phyloP scores from a whole-genome alignment of 2,329 filamentous ascomycete genomes.

The Ceratocystiopsis sp. region DNA sequence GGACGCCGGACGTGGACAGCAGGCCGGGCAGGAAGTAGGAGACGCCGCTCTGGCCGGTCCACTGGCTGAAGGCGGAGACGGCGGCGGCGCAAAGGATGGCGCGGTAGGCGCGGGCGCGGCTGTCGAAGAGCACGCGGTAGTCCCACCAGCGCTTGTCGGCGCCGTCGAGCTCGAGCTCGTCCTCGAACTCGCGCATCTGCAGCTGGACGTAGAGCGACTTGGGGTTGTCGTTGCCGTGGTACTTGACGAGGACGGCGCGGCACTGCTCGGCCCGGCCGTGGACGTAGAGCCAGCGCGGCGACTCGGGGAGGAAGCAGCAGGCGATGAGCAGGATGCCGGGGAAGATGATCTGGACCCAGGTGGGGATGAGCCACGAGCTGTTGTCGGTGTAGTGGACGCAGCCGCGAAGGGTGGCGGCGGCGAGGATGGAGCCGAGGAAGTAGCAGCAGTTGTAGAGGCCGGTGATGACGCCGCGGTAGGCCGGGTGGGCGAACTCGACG shows the following conservation, averaged over 20 bases:
- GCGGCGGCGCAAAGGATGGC: slow-evolving; percentile 22
- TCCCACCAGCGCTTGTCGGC: slow-evolving; percentile 29
- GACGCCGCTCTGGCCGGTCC: slow-evolving; percentile 24
- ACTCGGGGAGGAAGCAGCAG: slow-evolving; percentile 10
- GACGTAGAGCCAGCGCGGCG: slow-evolving; percentile 14
- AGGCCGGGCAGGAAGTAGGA: slow-evolving; percentile 28
- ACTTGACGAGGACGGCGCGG: slow-evolving; percentile 21
- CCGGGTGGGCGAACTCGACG: slow-evolving; percentile 7
- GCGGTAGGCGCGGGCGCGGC: slow-evolving; percentile 22
- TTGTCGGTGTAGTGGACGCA: slow-evolving; percentile 4
- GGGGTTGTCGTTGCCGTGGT: slow-evolving; percentile 34
- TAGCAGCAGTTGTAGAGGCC: slow-evolving; percentile 7
- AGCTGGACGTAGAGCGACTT: slow-evolving; percentile 12
- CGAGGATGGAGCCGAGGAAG: slow-evolving; percentile 5
- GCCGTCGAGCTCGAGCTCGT: slow-evolving; percentile 21
- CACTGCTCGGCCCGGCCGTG: slow-evolving; percentile 11
- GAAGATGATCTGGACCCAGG: slow-evolving; percentile 15
- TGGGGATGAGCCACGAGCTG: slow-evolving; percentile 4
- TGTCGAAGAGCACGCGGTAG: slow-evolving; percentile 22
- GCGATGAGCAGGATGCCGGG: slow-evolving; percentile 10
- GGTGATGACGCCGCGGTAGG: slow-evolving; percentile 5
- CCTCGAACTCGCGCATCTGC: slow-evolving; percentile 8
- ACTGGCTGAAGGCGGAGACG: slow-evolving; percentile 28
- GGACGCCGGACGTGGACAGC: slow-evolving; percentile 23
- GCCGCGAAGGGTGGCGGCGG: slow-evolving; percentile 1